Percentiles rank a stretch among this genome's conserved stretches.
phyloP scores from a whole-genome alignment of 2,329 filamentous ascomycete species.

The Phialophora expanda region DNA sequence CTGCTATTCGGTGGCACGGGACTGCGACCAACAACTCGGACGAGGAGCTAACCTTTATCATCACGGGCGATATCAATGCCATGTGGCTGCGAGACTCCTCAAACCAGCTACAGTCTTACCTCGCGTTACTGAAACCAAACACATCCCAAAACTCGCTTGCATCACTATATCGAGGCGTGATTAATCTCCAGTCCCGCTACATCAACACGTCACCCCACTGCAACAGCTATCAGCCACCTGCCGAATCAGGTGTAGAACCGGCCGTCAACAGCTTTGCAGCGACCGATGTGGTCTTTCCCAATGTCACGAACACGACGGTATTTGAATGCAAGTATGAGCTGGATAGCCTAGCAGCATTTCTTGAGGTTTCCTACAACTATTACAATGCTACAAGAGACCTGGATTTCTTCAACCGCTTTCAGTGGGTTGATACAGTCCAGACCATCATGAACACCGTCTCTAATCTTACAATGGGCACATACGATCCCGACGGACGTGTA shows the following conservation, averaged over 20 bases:
- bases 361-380: slow-evolving; percentile 85
- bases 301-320: slow-evolving; percentile 80
- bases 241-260: slow-evolving; percentile 73
- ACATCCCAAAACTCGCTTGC: slow-evolving; percentile 63
- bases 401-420: slow-evolving; percentile 73
- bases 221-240: slow-evolving; percentile 95
- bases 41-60: slow-evolving; percentile 88
- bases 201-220: slow-evolving; percentile 95
- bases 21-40: slow-evolving; percentile 74
- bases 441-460: slow-evolving; percentile 6
- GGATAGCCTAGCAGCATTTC: slow-evolving; percentile 90
- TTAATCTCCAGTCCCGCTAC: slow-evolving; percentile 93
- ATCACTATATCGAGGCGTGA: slow-evolving; percentile 83
- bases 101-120: slow-evolving; percentile 90
- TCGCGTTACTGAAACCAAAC: slow-evolving; percentile 80
- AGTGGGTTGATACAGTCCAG: slow-evolving; percentile 68
- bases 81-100: slow-evolving; percentile 90
- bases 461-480: slow-evolving; percentile 58
- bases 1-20: slow-evolving; percentile 84
- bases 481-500: background rate
- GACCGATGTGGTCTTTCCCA: slow-evolving; percentile 80
- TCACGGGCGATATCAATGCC: slow-evolving; percentile 88
- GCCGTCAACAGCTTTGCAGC: slow-evolving; percentile 72
- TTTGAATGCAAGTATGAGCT: slow-evolving; percentile 99
- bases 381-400: slow-evolving; percentile 76